Percentiles rank a stretch among this genome's conserved stretches.
Evolutionary conservation across 2,329 filamentous ascomycete genomes (phyloP).

Genomic region (Bipolaris oryzae): DNA sequence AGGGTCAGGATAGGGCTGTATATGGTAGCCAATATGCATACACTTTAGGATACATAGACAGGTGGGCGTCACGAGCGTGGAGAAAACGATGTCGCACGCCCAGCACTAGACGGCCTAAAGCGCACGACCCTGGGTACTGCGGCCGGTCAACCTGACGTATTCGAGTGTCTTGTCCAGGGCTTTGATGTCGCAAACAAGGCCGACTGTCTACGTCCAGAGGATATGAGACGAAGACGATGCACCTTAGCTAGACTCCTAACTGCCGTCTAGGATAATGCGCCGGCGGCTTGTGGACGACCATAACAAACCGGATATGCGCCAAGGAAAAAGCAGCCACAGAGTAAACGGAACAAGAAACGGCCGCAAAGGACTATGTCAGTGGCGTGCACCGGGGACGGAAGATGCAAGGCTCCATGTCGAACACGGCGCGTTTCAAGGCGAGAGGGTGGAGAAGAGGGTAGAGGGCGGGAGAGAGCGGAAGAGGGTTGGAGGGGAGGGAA

Average conservation of each 20-base stretch:
- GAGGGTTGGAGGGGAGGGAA: conserved; percentile 2
- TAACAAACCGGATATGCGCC: not conserved
- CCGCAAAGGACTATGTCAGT: not conserved
- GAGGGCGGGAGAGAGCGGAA: not conserved
- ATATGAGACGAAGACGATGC: not conserved
- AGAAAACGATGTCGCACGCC: conserved; percentile 1
- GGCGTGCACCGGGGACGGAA: not conserved
- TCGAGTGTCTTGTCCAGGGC: not conserved
- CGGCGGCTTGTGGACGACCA: no score
- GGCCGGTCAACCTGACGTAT: not conserved
- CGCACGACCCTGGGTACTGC: not conserved
- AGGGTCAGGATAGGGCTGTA: conserved; percentile 15
- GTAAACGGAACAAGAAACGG: not conserved
- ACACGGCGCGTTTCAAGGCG: conserved; percentile 8
- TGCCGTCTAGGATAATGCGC: not conserved
- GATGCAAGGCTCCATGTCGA: not conserved
- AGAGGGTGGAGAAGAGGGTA: conserved; percentile 3
- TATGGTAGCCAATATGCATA: conserved; percentile 15
- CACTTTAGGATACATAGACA: conserved; percentile 9
- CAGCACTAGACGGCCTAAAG: not conserved
- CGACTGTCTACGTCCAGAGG: not conserved
- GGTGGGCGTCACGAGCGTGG: not conserved
- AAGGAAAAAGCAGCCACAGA: not conserved
- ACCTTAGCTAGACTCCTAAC: not conserved
- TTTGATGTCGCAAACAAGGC: not conserved